Evolutionary conservation across 2,329 filamentous ascomycete genomes (phyloP).

Genomic region (Fusarium torulosum): DNA sequence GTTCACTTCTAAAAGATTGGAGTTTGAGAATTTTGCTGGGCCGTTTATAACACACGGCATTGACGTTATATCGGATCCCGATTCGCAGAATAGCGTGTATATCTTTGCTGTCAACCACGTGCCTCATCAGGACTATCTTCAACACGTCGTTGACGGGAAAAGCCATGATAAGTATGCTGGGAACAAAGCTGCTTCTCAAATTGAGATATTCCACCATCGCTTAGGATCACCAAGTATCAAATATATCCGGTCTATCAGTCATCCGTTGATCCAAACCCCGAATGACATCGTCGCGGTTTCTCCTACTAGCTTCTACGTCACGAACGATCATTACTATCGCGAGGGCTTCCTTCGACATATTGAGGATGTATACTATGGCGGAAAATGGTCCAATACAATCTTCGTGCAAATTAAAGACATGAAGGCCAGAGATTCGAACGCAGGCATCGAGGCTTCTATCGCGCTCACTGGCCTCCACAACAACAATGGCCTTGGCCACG

Average conservation of each 20-base stretch:
- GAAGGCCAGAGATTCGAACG: slow-evolving; percentile 31
- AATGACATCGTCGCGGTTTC: slow-evolving; percentile 68
- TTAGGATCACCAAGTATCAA: slow-evolving; percentile 56
- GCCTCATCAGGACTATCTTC: slow-evolving; percentile 59
- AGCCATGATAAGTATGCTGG: slow-evolving; percentile 38
- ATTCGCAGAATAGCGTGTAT: slow-evolving; percentile 60
- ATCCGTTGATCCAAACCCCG: slow-evolving; percentile 67
- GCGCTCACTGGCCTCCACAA: slow-evolving; percentile 62
- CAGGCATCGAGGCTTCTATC: slow-evolving; percentile 53
- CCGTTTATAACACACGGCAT: slow-evolving; percentile 72
- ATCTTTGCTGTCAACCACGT: slow-evolving; percentile 72
- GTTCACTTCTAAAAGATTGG: slow-evolving; percentile 48
- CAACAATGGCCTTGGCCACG: slow-evolving; percentile 69
- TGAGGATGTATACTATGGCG: slow-evolving; percentile 59
- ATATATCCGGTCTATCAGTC: slow-evolving; percentile 65
- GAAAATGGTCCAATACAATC: slow-evolving; percentile 64
- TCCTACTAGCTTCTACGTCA: slow-evolving; percentile 66
- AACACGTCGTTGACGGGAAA: slow-evolving; percentile 7
- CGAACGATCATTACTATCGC: slow-evolving; percentile 69
- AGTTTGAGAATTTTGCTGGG: slow-evolving; percentile 63
- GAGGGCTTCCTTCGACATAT: slow-evolving; percentile 60
- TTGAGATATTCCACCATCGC: slow-evolving; percentile 70
- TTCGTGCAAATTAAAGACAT: slow-evolving; percentile 55
- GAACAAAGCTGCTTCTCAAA: slow-evolving; percentile 61
- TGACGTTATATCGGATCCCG: slow-evolving; percentile 66